Evolutionary conservation across 2,329 filamentous ascomycete species (phyloP).

Genomic region (Cadophora luteo-olivacea): DNA sequence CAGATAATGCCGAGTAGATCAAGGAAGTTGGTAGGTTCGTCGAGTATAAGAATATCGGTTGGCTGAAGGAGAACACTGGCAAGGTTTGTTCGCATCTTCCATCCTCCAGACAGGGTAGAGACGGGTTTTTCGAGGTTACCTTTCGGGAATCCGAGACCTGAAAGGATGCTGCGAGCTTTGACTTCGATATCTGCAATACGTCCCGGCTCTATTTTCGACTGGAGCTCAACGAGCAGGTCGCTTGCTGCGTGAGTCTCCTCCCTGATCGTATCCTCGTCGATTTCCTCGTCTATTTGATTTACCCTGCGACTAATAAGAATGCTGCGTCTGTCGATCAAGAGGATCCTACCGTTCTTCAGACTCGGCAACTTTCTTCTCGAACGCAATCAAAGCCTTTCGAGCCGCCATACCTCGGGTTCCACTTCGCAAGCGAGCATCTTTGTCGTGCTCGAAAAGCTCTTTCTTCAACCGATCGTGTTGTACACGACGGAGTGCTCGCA

Average conservation of each 20-base stretch:
- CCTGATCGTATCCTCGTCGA: slow-evolving; percentile 62
- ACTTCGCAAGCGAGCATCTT: slow-evolving; percentile 76
- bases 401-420: slow-evolving; percentile 77
- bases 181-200: slow-evolving; percentile 68
- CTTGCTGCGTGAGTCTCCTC: slow-evolving; percentile 72
- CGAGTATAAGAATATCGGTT: slow-evolving; percentile 79
- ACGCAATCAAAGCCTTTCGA: slow-evolving; percentile 73
- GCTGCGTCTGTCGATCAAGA: background rate
- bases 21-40: slow-evolving; percentile 88
- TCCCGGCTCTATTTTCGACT: slow-evolving; percentile 71
- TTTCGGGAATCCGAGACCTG: slow-evolving; percentile 75
- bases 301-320: slow-evolving; percentile 41
- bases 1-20: slow-evolving; percentile 85
- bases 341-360: slow-evolving; percentile 46
- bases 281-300: slow-evolving; percentile 60
- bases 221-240: slow-evolving; percentile 72
- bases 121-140: slow-evolving; percentile 64
- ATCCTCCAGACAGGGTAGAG: slow-evolving; percentile 75
- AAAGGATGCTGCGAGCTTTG: slow-evolving; percentile 69
- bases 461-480: slow-evolving; percentile 67
- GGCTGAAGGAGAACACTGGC: slow-evolving; percentile 73
- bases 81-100: slow-evolving; percentile 73
- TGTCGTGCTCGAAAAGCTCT: slow-evolving; percentile 71
- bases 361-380: slow-evolving; percentile 70
- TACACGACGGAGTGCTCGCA: slow-evolving; percentile 66